Conservation (phyloP, 805 yeast genomes). For the Cyberlindnera lachancei region DNA sequence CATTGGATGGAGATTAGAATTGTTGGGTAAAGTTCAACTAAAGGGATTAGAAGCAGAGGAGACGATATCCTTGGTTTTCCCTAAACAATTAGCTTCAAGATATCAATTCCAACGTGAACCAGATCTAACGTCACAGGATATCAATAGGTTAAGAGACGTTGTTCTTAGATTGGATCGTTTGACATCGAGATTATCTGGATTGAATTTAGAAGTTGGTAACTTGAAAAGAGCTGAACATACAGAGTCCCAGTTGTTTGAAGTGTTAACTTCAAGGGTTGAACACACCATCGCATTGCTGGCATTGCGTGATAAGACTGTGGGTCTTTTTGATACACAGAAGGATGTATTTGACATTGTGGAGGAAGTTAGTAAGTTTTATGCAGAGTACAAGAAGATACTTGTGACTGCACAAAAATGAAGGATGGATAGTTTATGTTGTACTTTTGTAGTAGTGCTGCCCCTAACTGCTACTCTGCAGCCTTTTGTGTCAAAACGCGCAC, state of each 20-base stretch:
- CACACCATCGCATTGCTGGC: slow-evolving; percentile 40
- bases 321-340: slow-evolving; percentile 11
- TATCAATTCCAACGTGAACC: slow-evolving; percentile 34
- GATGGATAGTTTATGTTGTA: too few species aligned
- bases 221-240: slow-evolving; percentile 31
- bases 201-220: slow-evolving; percentile 19
- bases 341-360: slow-evolving; percentile 17
- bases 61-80: slow-evolving; percentile 70
- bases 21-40: slow-evolving; percentile 79
- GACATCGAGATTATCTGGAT: slow-evolving; percentile 42
- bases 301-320: slow-evolving; percentile 32
- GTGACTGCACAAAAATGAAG: too few species aligned
- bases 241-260: slow-evolving; percentile 50
- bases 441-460: too few species aligned
- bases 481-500: too few species aligned
- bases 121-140: slow-evolving; percentile 31
- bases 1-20: slow-evolving; percentile 60
- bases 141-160: slow-evolving; percentile 45
- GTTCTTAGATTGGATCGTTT: slow-evolving; percentile 54
- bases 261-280: slow-evolving; percentile 63
- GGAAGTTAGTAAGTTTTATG: slow-evolving; percentile 8
- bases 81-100: slow-evolving; percentile 55
- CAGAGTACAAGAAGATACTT: not conserved
- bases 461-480: too few species aligned
- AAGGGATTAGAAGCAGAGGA: slow-evolving; percentile 96